Conservation (phyloP, 2,329 filamentous ascomycete species). For the Macrophomina phaseolina region DNA sequence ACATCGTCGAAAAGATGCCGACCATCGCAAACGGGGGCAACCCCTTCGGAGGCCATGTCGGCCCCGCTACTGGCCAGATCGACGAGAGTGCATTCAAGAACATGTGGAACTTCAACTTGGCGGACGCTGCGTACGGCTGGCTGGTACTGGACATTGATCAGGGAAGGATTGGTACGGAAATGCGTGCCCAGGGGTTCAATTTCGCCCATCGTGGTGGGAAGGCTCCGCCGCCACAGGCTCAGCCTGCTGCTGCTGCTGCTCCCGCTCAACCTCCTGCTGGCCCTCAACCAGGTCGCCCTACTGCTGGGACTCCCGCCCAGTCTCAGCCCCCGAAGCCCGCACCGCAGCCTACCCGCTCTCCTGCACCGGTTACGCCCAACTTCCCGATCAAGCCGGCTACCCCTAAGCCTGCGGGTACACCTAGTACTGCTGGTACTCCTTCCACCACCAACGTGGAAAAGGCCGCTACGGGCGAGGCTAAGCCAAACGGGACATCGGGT, state of each 20-base stretch:
- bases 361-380: constrained; percentile 49
- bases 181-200: constrained; percentile 99
- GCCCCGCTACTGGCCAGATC: constrained; percentile 80
- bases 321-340: constrained; percentile 44
- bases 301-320: constrained; percentile 46
- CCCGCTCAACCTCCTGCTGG: constrained; percentile 31
- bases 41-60: constrained; percentile 88
- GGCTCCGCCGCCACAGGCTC: constrained; percentile 41
- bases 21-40: constrained; percentile 93
- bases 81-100: constrained; percentile 99
- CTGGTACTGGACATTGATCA: constrained; percentile 93
- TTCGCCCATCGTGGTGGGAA: constrained; percentile 95
- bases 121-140: constrained; percentile 96
- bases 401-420: constrained; percentile 50
- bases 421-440: constrained; percentile 35
- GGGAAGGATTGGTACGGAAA: constrained; percentile 95
- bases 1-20: constrained; percentile 98
- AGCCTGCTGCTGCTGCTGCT: constrained; percentile 35
- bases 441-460: constrained; percentile 40
- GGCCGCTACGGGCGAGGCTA: constrained; percentile 48
- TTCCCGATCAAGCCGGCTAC: constrained; percentile 57
- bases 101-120: constrained; percentile 99
- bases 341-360: constrained; percentile 46
- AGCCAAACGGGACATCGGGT: constrained; percentile 57
- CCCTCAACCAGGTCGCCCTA: constrained; percentile 38